Conservation (phyloP, 208 protist species). For the Leishmania mexicana region DNA sequence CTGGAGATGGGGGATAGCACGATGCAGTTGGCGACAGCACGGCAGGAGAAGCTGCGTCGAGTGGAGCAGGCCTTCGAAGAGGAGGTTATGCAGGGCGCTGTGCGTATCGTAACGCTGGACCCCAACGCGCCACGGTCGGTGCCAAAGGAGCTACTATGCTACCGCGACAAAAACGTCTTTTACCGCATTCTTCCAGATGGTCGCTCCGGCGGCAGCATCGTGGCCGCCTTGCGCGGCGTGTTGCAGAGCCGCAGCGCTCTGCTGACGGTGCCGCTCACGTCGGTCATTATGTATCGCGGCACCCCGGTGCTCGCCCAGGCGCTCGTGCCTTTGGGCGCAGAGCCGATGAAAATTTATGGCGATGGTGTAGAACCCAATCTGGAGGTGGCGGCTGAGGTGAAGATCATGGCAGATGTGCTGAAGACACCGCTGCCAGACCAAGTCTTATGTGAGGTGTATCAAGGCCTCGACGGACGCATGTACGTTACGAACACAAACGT, state of each 20-base stretch:
- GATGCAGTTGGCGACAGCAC: constrained; percentile 35
- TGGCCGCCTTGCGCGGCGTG: constrained; percentile 74
- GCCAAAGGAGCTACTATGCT: constrained; percentile 79
- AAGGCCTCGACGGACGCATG: constrained; percentile 70
- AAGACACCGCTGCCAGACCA: constrained; percentile 63
- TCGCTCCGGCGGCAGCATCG: constrained; percentile 77
- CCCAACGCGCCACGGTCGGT: constrained; percentile 63
- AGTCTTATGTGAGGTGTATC: constrained; percentile 72
- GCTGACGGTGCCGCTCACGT: constrained; percentile 82
- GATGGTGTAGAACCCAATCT: constrained; percentile 4
- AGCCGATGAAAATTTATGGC: constrained; percentile 48
- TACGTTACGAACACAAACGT: constrained; percentile 84
- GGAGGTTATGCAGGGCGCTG: constrained; percentile 44
- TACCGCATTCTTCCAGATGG: constrained; percentile 86
- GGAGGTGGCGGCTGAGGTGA: constrained; percentile 72
- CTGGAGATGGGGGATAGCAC: constrained; percentile 74
- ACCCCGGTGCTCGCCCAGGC: constrained; percentile 88
- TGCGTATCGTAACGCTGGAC: constrained; percentile 79
- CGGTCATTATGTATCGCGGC: constrained; percentile 79
- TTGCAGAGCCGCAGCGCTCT: constrained; percentile 70
- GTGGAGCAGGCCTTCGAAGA: constrained; percentile 64
- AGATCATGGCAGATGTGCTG: constrained; percentile 74
- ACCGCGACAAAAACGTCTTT: constrained; percentile 82
- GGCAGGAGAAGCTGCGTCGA: constrained; percentile 48
- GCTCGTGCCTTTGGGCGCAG: constrained; percentile 63